These are phyloP conservation scores for Aethionema arabicum DNA, from an alignment of 345 rosid species.

Conservation along the genomic window DNA sequence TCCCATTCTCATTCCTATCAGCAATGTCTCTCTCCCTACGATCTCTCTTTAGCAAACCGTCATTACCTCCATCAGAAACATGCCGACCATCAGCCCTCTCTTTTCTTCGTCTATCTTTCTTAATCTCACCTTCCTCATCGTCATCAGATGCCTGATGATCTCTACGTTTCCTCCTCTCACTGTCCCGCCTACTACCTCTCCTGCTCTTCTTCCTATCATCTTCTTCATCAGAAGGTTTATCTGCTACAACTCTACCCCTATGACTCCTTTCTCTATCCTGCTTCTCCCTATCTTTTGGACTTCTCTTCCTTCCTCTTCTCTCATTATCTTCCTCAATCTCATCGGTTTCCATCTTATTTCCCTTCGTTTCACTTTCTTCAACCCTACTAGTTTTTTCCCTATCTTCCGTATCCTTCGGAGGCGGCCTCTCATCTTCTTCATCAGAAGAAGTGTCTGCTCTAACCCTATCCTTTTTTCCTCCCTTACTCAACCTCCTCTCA, in stretches of 20 bases:
- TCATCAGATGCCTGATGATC: constrained; percentile 28
- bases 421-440: constrained; percentile 20
- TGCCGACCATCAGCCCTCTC: constrained; percentile 25
- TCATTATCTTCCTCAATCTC: constrained; percentile 2
- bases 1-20: constrained; percentile 33
- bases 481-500: constrained; percentile 21
- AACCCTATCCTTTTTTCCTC: constrained; percentile 15
- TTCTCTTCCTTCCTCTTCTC: constrained; percentile 21
- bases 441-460: constrained; percentile 31
- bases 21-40: constrained; percentile 36
- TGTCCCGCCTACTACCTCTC: constrained; percentile 32
- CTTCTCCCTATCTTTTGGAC: constrained; percentile 17
- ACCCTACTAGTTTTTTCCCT: constrained; percentile 10
- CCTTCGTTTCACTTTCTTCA: constrained; percentile 15
- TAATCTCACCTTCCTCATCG: constrained; percentile 38
- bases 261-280: constrained; percentile 32
- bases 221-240: constrained; percentile 40
- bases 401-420: constrained; percentile 11
- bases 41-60: constrained; percentile 30
- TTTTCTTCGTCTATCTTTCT: constrained; percentile 25
- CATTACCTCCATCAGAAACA: constrained; percentile 15
- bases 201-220: constrained; percentile 23
- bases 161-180: constrained; percentile 31
- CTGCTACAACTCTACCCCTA: constrained; percentile 30
- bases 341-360: background rate